Evolutionary conservation across 1,284 basidiomycete genomes (phyloP).

Genomic region (Puccinia brachypodii): DNA sequence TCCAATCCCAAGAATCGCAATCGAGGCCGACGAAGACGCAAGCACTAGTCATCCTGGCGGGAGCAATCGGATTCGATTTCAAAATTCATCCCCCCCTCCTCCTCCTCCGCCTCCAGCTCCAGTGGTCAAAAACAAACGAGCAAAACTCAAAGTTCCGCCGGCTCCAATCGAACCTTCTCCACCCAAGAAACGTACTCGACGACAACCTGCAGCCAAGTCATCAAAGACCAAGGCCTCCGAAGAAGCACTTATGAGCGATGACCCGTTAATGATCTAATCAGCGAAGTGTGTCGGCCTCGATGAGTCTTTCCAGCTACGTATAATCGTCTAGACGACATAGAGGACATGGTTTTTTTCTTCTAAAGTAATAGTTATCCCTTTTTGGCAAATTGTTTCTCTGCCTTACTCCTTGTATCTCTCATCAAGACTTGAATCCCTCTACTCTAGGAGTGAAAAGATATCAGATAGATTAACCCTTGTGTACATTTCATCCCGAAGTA

Average conservation of each 20-base stretch:
- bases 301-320: too few species aligned
- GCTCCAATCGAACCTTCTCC: not conserved
- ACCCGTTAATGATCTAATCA: conserved; percentile 13
- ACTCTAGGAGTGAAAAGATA: too few species aligned
- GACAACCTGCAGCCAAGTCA: not conserved
- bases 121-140: not conserved
- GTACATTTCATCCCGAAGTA: too few species aligned
- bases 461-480: too few species aligned
- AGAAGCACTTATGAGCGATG: not conserved
- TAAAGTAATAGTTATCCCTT: too few species aligned
- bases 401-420: too few species aligned
- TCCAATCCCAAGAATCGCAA: not conserved
- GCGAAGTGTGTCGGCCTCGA: not conserved
- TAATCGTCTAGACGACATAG: too few species aligned
- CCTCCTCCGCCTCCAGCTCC: too few species aligned
- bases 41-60: not conserved
- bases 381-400: too few species aligned
- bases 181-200: conserved; percentile 7
- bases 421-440: too few species aligned
- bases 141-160: not conserved
- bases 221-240: not conserved
- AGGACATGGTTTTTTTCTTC: too few species aligned
- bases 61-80: not conserved
- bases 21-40: not conserved
- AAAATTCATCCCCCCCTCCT: not conserved